Percentiles rank a stretch among this genome's conserved stretches.
phyloP scores from a whole-genome alignment of 306 rosid genomes.

The Calophaca sinica region DNA sequence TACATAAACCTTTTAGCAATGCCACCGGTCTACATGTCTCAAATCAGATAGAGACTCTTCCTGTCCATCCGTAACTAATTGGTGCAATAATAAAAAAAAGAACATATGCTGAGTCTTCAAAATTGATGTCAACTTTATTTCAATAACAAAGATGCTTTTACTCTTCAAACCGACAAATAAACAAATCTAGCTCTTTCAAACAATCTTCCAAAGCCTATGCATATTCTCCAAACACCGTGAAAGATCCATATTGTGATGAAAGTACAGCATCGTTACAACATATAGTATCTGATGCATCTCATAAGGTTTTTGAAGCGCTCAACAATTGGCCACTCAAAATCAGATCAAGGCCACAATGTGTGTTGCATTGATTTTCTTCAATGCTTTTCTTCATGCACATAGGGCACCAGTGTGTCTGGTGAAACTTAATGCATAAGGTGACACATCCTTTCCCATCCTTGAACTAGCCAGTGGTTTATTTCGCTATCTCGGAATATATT shows the following conservation, averaged over 20 bases:
- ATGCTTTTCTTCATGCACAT: constrained; percentile 39
- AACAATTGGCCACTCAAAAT: constrained; percentile 40
- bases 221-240: constrained; percentile 34
- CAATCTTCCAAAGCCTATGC: constrained; percentile 16
- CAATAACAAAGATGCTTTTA: constrained; percentile 17
- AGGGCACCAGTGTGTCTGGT: constrained; percentile 37
- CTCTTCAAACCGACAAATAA: constrained; percentile 30
- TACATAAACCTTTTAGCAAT: constrained; percentile 29
- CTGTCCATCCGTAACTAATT: background rate
- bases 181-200: constrained; percentile 36
- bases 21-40: constrained; percentile 12
- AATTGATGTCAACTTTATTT: constrained; percentile 34
- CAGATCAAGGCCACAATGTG: constrained; percentile 27
- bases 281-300: constrained; percentile 27
- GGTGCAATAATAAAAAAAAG: constrained; percentile 7
- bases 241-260: constrained; percentile 4
- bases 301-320: constrained; percentile 27
- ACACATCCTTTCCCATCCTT: constrained; percentile 43
- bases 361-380: constrained; percentile 42
- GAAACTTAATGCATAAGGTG: constrained; percentile 36
- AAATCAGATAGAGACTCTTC: constrained; percentile 32
- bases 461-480: constrained; percentile 48
- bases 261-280: constrained; percentile 31
- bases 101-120: constrained; percentile 31
- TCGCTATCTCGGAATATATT: constrained; percentile 42